These are phyloP conservation scores for Mycena alexandri DNA, from an alignment of 768 basidiomycete species.

Conservation along the genomic window DNA sequence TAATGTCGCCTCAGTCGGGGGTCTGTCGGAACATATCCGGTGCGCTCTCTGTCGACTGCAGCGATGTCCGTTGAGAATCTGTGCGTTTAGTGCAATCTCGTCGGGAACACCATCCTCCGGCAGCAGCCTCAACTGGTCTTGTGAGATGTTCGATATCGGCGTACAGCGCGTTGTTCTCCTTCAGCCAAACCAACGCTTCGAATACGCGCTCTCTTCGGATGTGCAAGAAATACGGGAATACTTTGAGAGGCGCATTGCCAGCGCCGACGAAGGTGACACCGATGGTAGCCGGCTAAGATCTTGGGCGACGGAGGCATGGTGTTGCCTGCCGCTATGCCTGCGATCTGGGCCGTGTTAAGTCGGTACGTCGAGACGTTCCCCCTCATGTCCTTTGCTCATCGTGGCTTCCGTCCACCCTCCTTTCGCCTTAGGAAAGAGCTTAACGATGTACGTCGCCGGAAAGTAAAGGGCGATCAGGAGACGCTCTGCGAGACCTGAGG, in stretches of 20 bases:
- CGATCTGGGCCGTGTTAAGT: background rate
- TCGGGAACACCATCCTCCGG: constrained; percentile 50
- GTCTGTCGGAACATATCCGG: constrained; percentile 45
- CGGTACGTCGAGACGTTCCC: background rate
- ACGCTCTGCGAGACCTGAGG: background rate
- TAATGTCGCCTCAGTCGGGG: no score
- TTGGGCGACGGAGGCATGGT: background rate
- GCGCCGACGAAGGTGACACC: background rate
- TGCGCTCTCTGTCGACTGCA: constrained; percentile 43
- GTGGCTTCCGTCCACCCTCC: background rate
- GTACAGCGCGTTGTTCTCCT: constrained; percentile 46
- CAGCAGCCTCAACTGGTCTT: constrained; percentile 36
- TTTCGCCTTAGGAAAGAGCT: background rate
- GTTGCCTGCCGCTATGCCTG: background rate
- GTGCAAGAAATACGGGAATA: background rate
- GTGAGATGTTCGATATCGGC: constrained; percentile 39
- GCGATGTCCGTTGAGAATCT: constrained; percentile 38
- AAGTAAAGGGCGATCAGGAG: background rate
- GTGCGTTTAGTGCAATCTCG: constrained; percentile 41
- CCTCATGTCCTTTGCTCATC: background rate
- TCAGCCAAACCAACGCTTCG: constrained; percentile 43
- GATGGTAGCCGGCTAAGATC: constrained; percentile 9
- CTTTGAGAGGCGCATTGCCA: background rate
- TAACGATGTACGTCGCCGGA: background rate
- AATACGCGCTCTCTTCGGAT: background rate